phyloP scores from a whole-genome alignment of 164 flowering plant species.

The Macadamia integrifolia region DNA sequence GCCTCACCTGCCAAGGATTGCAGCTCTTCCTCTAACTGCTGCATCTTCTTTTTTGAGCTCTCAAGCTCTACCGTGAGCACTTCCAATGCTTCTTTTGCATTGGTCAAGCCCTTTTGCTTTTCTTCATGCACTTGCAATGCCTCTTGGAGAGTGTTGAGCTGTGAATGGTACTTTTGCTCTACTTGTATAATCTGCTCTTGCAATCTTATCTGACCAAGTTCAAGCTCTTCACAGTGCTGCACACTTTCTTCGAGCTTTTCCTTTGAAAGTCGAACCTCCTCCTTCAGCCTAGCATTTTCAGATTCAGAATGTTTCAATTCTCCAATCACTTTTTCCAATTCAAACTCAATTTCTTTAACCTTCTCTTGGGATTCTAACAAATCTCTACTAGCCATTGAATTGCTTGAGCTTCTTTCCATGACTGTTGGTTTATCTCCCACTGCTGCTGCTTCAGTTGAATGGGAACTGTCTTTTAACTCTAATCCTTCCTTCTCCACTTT shows the following conservation, averaged over 20 bases:
- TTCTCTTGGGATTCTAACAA: too few relatives aligned
- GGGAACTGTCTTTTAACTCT: too few relatives aligned
- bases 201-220: slow-evolving; percentile 14
- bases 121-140: slow-evolving; percentile 52
- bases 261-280: too few relatives aligned
- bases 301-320: slow-evolving; percentile 46
- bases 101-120: slow-evolving; percentile 58
- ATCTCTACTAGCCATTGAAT: too few relatives aligned
- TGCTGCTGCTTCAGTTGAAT: background rate
- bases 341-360: too few relatives aligned
- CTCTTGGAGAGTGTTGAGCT: slow-evolving; percentile 53
- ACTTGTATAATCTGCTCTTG: slow-evolving; percentile 44
- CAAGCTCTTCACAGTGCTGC: slow-evolving; percentile 4
- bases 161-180: slow-evolving; percentile 41
- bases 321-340: too few relatives aligned
- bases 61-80: slow-evolving; percentile 58
- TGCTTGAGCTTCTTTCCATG: too few relatives aligned
- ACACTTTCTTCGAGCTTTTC: too few relatives aligned
- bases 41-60: slow-evolving; percentile 53
- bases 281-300: slow-evolving; percentile 34
- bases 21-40: slow-evolving; percentile 58
- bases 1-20: slow-evolving; percentile 48
- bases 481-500: too few relatives aligned
- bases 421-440: slow-evolving; percentile 23
- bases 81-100: slow-evolving; percentile 59